These are phyloP conservation scores for Sclerotinia sclerotiorum DNA, from an alignment of 2,329 filamentous ascomycete species.

Conservation along the genomic window DNA sequence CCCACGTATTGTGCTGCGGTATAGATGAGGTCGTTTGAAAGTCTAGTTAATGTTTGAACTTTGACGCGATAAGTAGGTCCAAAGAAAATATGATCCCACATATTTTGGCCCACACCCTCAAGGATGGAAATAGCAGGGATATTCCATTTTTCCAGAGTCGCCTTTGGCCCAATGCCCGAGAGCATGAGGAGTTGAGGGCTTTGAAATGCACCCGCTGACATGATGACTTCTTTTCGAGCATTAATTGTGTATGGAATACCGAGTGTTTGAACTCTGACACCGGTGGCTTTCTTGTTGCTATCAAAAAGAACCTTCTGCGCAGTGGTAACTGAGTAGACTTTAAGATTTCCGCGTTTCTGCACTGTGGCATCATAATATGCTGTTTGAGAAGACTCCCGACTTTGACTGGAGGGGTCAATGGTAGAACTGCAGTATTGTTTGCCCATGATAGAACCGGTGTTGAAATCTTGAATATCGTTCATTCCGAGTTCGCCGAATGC, in stretches of 20 bases:
- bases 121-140: constrained; percentile 49
- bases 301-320: constrained; percentile 50
- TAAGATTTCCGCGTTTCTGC: constrained; percentile 37
- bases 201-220: constrained; percentile 51
- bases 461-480: constrained; percentile 4
- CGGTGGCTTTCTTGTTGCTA: constrained; percentile 1
- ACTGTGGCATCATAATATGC: not conserved
- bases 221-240: constrained; percentile 41
- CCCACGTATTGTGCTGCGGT: not conserved
- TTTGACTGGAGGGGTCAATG: constrained; percentile 2
- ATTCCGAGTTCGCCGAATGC: constrained; percentile 43
- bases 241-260: constrained; percentile 25
- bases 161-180: constrained; percentile 48
- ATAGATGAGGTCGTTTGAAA: constrained; percentile 9
- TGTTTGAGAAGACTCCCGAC: constrained; percentile 9
- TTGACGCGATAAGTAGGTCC: constrained; percentile 4
- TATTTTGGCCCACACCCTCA: constrained; percentile 52
- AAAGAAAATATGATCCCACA: constrained; percentile 41
- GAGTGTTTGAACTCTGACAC: constrained; percentile 6
- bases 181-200: constrained; percentile 51
- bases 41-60: constrained; percentile 1
- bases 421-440: constrained; percentile 12
- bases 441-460: constrained; percentile 6
- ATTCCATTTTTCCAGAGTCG: constrained; percentile 46
- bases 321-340: constrained; percentile 44